Evolutionary conservation across 192 early-diverging fungal genomes (phyloP).

Genomic region (Borealophlyctis nickersoniae): DNA sequence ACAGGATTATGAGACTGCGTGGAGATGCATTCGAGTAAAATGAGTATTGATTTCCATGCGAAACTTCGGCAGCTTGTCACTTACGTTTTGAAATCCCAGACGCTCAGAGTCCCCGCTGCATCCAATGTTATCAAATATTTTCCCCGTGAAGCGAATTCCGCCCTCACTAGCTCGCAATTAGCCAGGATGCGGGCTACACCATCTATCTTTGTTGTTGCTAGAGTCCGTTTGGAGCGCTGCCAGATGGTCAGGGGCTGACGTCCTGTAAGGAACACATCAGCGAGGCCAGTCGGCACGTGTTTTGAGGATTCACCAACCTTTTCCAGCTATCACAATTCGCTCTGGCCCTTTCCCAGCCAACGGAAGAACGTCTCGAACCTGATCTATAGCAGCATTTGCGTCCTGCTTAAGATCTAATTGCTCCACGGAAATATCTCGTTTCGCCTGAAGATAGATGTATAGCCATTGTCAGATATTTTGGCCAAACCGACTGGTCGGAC

Average conservation of each 20-base stretch:
- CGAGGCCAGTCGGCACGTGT: not conserved
- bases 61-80: too few relatives aligned
- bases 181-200: slow-evolving; percentile 12
- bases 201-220: slow-evolving; percentile 17
- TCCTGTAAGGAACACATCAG: slow-evolving; percentile 13
- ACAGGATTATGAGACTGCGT: slow-evolving; percentile 19
- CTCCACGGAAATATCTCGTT: slow-evolving; percentile 23
- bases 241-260: slow-evolving; percentile 26
- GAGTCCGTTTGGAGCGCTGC: slow-evolving; percentile 8
- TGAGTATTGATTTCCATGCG: not conserved
- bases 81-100: slow-evolving; percentile 35
- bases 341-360: slow-evolving; percentile 7
- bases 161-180: slow-evolving; percentile 13
- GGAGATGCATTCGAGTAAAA: not conserved
- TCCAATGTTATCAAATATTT: slow-evolving; percentile 28
- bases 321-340: slow-evolving; percentile 15
- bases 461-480: too few relatives aligned
- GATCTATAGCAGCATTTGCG: not conserved
- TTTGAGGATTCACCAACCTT: slow-evolving; percentile 6
- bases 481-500: too few relatives aligned
- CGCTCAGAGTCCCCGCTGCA: slow-evolving; percentile 12
- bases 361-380: slow-evolving; percentile 10
- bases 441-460: too few relatives aligned
- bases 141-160: slow-evolving; percentile 16
- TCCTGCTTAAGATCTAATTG: slow-evolving; percentile 19